Evolutionary conservation across 306 rosid genomes (phyloP).

Genomic region (Ormosia emarginata): DNA sequence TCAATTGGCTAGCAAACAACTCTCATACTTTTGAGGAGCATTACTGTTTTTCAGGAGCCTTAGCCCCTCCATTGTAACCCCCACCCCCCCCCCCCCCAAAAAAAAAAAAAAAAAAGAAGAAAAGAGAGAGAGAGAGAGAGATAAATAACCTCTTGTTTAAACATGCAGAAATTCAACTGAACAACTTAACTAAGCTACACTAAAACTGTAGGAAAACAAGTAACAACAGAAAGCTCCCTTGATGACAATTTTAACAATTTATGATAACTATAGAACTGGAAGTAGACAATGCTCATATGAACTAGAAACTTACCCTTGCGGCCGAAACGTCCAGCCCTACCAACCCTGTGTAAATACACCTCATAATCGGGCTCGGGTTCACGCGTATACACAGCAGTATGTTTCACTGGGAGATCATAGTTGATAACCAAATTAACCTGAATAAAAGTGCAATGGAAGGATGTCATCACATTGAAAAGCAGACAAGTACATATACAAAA

Average conservation of each 20-base stretch:
- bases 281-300: background rate
- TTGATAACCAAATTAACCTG: constrained; percentile 83
- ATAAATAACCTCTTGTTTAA: background rate
- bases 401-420: constrained; percentile 73
- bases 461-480: background rate
- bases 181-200: background rate
- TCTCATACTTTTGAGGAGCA: too few species aligned
- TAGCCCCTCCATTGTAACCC: too few species aligned
- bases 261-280: background rate
- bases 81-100: too few species aligned
- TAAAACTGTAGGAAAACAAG: background rate
- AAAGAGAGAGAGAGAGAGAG: too few species aligned
- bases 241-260: background rate
- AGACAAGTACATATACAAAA: background rate
- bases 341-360: constrained; percentile 84
- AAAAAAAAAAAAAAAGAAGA: too few species aligned
- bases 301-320: constrained; percentile 63
- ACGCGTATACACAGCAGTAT: constrained; percentile 18
- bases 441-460: constrained; percentile 5
- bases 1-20: too few species aligned
- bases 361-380: constrained; percentile 67
- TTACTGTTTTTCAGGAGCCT: too few species aligned
- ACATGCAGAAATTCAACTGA: background rate
- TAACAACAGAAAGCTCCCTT: background rate
- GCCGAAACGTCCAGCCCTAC: constrained; percentile 92